Conservation (phyloP, 768 basidiomycete species). For the Boletus speciosus region DNA sequence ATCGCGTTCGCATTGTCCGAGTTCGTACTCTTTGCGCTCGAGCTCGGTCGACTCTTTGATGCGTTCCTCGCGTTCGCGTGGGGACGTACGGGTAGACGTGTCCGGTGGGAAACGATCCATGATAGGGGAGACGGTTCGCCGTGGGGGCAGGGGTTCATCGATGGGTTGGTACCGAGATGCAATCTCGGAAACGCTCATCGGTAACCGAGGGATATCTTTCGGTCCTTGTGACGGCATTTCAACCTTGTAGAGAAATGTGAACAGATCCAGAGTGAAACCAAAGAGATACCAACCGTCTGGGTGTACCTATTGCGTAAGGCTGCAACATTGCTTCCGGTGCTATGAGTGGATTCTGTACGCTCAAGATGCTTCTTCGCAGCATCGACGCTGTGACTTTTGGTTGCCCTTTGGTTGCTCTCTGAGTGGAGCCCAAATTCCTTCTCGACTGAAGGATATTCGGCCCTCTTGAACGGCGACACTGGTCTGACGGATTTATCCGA, state of each 20-base stretch:
- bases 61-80: conserved; percentile 36
- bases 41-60: conserved; percentile 50
- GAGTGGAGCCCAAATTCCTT: conserved; percentile 34
- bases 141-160: conserved; percentile 44
- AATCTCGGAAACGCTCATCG: conserved; percentile 59
- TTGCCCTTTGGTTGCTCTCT: conserved; percentile 16
- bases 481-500: conserved; percentile 19
- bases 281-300: conserved; percentile 43
- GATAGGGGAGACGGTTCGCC: conserved; percentile 35
- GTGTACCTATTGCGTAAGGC: conserved; percentile 66
- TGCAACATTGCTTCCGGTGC: conserved; percentile 60
- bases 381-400: conserved; percentile 32
- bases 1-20: conserved; percentile 54
- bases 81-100: conserved; percentile 12
- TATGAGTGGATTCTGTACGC: conserved; percentile 50
- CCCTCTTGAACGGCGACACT: conserved; percentile 19
- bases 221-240: conserved; percentile 51
- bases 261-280: not conserved
- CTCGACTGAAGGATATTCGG: conserved; percentile 17
- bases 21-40: conserved; percentile 50
- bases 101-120: conserved; percentile 28
- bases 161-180: conserved; percentile 57
- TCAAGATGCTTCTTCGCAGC: conserved; percentile 38
- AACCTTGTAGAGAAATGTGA: conserved; percentile 35
- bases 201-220: conserved; percentile 60